Evolutionary conservation across 2,329 filamentous ascomycete species (phyloP).

Genomic region (Trichoderma guizhouense): DNA sequence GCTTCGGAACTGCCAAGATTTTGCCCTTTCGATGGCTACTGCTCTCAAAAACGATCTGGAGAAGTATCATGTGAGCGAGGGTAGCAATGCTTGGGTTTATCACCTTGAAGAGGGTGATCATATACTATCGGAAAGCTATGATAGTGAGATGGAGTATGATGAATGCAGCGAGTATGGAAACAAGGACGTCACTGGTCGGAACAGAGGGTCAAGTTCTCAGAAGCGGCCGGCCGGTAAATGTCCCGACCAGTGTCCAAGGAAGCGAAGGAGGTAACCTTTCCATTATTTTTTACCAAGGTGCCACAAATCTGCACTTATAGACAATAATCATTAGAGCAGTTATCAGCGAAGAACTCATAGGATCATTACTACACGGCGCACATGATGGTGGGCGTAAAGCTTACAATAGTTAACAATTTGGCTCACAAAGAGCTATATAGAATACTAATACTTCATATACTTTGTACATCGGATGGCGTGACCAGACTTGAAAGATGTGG

Average conservation of each 20-base stretch:
- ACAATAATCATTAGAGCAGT: neutral
- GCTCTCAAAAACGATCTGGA: constrained; percentile 23
- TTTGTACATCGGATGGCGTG: neutral
- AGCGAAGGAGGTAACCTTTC: neutral
- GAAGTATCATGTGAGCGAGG: constrained; percentile 19
- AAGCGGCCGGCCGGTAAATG: neutral
- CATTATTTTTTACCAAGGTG: neutral
- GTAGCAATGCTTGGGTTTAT: neutral
- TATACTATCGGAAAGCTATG: constrained; percentile 2
- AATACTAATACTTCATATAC: neutral
- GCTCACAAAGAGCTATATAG: neutral
- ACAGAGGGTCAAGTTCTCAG: neutral
- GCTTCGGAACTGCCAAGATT: constrained; percentile 27
- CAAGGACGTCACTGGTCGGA: neutral
- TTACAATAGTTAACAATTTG: neutral
- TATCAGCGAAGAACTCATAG: neutral
- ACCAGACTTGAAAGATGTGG: neutral
- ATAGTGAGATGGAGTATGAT: neutral
- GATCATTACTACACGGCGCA: neutral
- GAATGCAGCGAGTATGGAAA: neutral
- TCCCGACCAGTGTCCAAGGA: neutral
- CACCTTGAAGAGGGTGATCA: neutral
- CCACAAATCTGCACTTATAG: neutral
- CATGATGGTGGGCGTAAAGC: neutral
- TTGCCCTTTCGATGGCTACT: constrained; percentile 20